A percentile compares a stretch with the other conserved stretches of the same genome.
Evolutionary conservation across 176 grass and related monocot genomes (phyloP).

Genomic region (Neostapfia colusana): DNA sequence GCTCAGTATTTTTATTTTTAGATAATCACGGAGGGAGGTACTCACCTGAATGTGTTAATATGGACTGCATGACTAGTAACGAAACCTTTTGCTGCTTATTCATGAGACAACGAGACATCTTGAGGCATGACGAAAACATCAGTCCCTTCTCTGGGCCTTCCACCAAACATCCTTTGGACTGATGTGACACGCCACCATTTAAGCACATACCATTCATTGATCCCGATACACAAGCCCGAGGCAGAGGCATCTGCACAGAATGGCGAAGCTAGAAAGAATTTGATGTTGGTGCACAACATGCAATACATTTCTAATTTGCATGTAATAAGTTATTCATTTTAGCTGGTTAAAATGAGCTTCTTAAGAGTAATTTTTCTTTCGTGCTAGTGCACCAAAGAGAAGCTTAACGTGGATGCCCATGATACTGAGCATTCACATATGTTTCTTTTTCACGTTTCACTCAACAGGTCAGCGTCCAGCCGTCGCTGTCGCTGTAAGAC

Average conservation of each 20-base stretch:
- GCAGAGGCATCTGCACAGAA: too few species aligned
- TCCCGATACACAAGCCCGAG: too few species aligned
- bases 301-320: too few species aligned
- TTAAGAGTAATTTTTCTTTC: too few species aligned
- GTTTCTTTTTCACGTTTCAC: background rate
- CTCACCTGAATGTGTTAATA: background rate
- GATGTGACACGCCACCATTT: background rate
- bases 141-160: constrained; percentile 17
- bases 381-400: too few species aligned
- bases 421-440: background rate
- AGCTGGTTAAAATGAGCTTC: too few species aligned
- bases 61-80: background rate
- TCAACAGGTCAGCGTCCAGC: background rate
- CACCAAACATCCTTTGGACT: background rate
- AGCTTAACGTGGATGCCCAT: too few species aligned
- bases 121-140: constrained; percentile 17
- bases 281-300: too few species aligned
- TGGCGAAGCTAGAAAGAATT: too few species aligned
- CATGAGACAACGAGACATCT: background rate
- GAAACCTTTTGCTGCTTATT: background rate
- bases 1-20: too few species aligned
- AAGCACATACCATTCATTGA: background rate
- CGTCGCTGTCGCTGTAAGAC: background rate
- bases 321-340: too few species aligned
- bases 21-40: too few species aligned